phyloP scores from a whole-genome alignment of 306 rosid genomes.

The Cajanus cajan region DNA sequence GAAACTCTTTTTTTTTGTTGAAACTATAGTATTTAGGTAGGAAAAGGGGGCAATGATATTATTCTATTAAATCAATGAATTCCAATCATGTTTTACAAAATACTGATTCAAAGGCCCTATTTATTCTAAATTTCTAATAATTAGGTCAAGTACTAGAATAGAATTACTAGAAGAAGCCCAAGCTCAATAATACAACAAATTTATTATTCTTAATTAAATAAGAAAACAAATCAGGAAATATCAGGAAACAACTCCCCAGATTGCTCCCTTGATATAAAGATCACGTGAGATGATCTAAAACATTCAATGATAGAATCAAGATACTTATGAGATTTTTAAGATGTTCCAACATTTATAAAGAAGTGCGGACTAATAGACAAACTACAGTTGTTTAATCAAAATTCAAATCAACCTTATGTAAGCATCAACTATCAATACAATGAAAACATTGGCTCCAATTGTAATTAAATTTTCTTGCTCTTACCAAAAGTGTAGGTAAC shows the following conservation, averaged over 20 bases:
- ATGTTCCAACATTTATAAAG: not conserved
- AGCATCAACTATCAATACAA: conserved; percentile 21
- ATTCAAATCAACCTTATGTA: not conserved
- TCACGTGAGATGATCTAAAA: not conserved
- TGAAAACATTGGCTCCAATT: not conserved
- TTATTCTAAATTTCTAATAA: not conserved
- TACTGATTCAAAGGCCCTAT: not conserved
- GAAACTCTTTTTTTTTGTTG: not conserved
- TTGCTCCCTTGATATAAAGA: not conserved
- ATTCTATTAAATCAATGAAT: not conserved
- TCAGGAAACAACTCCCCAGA: not conserved
- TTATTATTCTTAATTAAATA: not conserved
- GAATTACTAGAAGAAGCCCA: not conserved
- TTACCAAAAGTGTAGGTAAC: conserved; percentile 98
- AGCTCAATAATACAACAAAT: not conserved
- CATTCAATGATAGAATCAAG: not conserved
- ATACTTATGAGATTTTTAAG: not conserved
- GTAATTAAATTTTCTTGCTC: conserved; percentile 34
- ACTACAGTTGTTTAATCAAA: conserved; percentile 12
- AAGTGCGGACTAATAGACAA: conserved; percentile 8
- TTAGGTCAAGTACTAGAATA: not conserved
- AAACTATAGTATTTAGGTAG: not conserved
- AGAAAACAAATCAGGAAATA: not conserved
- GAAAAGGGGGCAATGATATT: not conserved
- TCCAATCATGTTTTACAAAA: not conserved